Evolutionary conservation across 306 rosid species (phyloP), one percentile per base, ranked within the genome.

Genomic region (Amphicarpaea edgeworthii): DNA sequence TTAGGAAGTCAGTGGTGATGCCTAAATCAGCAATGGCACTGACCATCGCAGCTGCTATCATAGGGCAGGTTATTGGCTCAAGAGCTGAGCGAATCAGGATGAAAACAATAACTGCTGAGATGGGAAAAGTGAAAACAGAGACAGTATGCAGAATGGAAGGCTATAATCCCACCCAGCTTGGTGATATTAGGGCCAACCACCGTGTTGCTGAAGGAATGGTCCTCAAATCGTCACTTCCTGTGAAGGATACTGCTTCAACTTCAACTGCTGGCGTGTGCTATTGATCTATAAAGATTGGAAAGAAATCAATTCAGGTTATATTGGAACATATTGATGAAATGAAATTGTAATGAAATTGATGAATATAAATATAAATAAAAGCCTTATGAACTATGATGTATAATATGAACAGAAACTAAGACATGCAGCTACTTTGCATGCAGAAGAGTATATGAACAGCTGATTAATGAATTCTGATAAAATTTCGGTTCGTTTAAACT

Each of bases 1-100:
- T 93, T 77, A 77, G 98, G 77, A 90, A 90, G 63, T 90, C 94
- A 8, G 93, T 93, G 28, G 67, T 90, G 73, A 90, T 90, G 90
- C 98, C 98, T 19, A 93, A 90, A 88, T 78, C 94, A 54, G 98
- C 94, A 40, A 90, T 90, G 96, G 94, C 87, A 2, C 70, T 93
- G 89, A 90, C 94, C 70, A 88, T 93, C 26, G 87, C 83, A 34
- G 96, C 97, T 15, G 90, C 97, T 19, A 81, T 93, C 42, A 72
- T 93, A 1, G 97, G 96, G 30, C 97, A 93, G 91, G 75, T 87
- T 51, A 84, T 93, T n/a, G 97, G 97, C 40, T 90, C 96, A 17
- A 82, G 94, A 81, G 96, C 96, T 12, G 96, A 93, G 74, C 86
- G 88, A 12, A 58, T 87, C 42, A 88, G 93, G 12, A 78, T 93